phyloP scores from a whole-genome alignment of 1,139 yeast genomes.

The Taphrina communis region DNA sequence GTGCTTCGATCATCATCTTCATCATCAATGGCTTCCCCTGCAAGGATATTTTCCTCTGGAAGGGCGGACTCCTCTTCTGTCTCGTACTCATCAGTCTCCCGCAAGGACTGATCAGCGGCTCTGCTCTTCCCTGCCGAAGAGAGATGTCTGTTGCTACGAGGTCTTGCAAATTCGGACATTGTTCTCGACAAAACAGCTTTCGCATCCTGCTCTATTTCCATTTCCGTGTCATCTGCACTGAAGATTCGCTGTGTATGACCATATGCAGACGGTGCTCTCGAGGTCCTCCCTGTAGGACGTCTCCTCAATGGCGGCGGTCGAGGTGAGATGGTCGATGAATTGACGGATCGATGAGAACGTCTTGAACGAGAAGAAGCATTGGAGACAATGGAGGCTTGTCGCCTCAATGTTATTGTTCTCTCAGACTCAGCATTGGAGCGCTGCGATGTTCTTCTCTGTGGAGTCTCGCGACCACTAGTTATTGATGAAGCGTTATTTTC shows the following conservation, averaged over 20 bases:
- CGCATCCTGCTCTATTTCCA: slow-evolving; percentile 41
- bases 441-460: slow-evolving; percentile 11
- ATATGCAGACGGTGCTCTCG: slow-evolving; percentile 7
- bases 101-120: slow-evolving; percentile 23
- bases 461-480: neutral
- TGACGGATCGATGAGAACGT: neutral
- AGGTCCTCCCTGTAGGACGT: slow-evolving; percentile 26
- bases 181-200: slow-evolving; percentile 31
- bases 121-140: slow-evolving; percentile 22
- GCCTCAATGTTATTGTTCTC: slow-evolving; percentile 10
- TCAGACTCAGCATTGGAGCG: slow-evolving; percentile 21
- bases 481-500: neutral
- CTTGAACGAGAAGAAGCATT: slow-evolving; percentile 18
- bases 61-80: slow-evolving; percentile 28
- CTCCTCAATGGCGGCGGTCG: slow-evolving; percentile 18
- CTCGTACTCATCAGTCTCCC: slow-evolving; percentile 30
- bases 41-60: slow-evolving; percentile 17
- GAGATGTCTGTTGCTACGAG: slow-evolving; percentile 16
- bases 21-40: slow-evolving; percentile 8
- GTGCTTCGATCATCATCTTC: slow-evolving; percentile 33
- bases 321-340: slow-evolving; percentile 1
- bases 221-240: slow-evolving; percentile 42
- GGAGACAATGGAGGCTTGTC: slow-evolving; percentile 11
- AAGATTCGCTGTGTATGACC: slow-evolving; percentile 31
- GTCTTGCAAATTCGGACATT: slow-evolving; percentile 16